Percentiles rank a stretch among this genome's conserved stretches.
These are phyloP conservation scores for Hypoxylon sp. DNA, from an alignment of 2,329 filamentous ascomycete genomes.

Conservation along the genomic window DNA sequence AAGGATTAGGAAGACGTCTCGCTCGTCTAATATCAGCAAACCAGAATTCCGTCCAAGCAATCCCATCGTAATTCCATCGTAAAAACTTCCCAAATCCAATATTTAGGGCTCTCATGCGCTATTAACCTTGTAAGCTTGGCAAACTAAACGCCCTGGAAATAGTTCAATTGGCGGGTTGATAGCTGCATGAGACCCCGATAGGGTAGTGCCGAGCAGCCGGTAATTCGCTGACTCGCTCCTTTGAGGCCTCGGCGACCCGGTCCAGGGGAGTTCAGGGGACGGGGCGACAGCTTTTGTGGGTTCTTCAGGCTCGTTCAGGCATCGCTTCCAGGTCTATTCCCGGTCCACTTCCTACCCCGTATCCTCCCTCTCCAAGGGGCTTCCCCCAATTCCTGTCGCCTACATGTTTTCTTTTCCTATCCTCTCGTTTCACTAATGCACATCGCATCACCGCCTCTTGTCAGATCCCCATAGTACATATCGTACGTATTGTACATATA, in stretches of 20 bases:
- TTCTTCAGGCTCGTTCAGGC: too few relatives aligned
- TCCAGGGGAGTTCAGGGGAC: too few relatives aligned
- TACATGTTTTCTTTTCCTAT: conserved; percentile 12
- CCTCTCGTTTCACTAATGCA: conserved; percentile 31
- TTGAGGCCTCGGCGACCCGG: too few relatives aligned
- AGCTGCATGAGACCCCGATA: neutral
- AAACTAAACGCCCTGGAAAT: neutral
- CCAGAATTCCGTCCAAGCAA: neutral
- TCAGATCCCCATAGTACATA: conserved; percentile 9
- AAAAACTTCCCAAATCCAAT: too few relatives aligned
- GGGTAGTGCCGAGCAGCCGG: neutral
- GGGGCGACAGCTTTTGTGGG: too few relatives aligned
- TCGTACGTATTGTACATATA: conserved; percentile 1
- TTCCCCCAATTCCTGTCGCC: neutral
- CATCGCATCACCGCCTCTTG: conserved; percentile 7
- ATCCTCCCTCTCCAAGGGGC: conserved; percentile 11
- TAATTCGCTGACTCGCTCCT: neutral
- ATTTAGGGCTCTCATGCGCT: neutral
- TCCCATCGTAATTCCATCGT: too few relatives aligned
- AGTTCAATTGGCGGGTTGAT: neutral
- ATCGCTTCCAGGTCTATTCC: neutral
- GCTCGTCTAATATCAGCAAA: neutral
- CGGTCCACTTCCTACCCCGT: too few relatives aligned
- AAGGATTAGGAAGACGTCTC: neutral
- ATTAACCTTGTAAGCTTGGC: neutral